Base-by-base conservation (phyloP, 352 stramenopile species). In the Phytophthora tentaculata region DNA sequence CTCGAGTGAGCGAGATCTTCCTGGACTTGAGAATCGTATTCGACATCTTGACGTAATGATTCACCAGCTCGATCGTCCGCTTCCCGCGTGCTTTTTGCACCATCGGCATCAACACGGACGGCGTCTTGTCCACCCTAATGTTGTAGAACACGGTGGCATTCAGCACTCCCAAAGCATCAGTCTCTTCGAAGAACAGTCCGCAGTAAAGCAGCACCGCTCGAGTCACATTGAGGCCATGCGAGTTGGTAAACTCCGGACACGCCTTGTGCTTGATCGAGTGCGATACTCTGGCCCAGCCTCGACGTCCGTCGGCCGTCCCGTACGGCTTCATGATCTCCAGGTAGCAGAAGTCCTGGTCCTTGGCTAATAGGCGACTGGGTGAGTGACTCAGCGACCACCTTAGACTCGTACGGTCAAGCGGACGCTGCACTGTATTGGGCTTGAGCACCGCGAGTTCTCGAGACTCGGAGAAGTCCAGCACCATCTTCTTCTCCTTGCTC, bases 291-390 rank as follows among this genome's bases (percentile, higher is more conserved):
- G 82, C 81, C 84, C 84, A 95, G 10, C 84, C 84, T 26, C 84
- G 84, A 19, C 81, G 81, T 13, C 86, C 84, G 43, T 75, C 60
- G 9, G 65, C 57, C 17, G 84, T 81, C 0, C 74, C 62, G 72
- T 89, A 93, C 1, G 79, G 77, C 68, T 86, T 88, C 80, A 90
- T 89, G 56, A 84, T 71, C 61, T 92, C 84, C 9, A 94, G 60
- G 64, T 91, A 90, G 62, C 83, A 92, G 58, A 91, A 91, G 60
- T 94, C 86, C 61, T 89, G 86, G 41, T 80, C 80, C 10, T 79
- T 84, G 23, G 81, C 83, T 0, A 94, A 43, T 4, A 78, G 54
- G 12, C 72, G 79, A 61, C 74, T 84, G 7, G 86, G 86, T 10
- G 81, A 86, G 48, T 85, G 80, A 64, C 84, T 84, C 5, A 88